Conservation (phyloP, 257 asterid species). For the Lycium barbarum region DNA sequence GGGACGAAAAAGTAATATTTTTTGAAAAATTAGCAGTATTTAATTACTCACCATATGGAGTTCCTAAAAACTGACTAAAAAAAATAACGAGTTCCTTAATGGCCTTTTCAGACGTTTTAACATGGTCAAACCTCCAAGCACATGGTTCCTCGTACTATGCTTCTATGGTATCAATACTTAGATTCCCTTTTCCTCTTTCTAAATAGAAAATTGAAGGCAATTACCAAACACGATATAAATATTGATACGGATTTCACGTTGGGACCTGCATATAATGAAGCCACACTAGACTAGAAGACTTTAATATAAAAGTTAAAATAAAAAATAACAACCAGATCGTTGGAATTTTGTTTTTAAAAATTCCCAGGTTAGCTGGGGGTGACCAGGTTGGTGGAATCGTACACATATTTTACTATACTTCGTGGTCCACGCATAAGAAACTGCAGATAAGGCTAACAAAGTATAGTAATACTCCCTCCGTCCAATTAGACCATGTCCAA, state of each 20-base stretch:
- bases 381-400: not conserved
- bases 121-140: conserved; percentile 23
- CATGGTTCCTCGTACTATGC: conserved; percentile 25
- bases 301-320: not conserved
- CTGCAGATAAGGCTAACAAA: no score
- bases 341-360: no score
- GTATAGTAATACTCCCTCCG: no score
- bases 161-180: not conserved
- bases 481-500: no score
- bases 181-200: not conserved
- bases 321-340: no score
- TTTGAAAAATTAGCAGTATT: not conserved
- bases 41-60: not conserved
- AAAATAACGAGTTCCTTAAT: not conserved
- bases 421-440: not conserved
- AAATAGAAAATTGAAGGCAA: not conserved
- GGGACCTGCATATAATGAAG: conserved; percentile 4
- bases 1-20: no score
- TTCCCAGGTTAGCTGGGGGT: no score
- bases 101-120: not conserved
- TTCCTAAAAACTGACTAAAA: not conserved
- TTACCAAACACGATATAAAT: conserved; percentile 5
- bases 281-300: not conserved
- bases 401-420: not conserved
- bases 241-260: not conserved